phyloP scores from a whole-genome alignment of 2,329 filamentous ascomycete genomes.

The Exophiala spinifera region DNA sequence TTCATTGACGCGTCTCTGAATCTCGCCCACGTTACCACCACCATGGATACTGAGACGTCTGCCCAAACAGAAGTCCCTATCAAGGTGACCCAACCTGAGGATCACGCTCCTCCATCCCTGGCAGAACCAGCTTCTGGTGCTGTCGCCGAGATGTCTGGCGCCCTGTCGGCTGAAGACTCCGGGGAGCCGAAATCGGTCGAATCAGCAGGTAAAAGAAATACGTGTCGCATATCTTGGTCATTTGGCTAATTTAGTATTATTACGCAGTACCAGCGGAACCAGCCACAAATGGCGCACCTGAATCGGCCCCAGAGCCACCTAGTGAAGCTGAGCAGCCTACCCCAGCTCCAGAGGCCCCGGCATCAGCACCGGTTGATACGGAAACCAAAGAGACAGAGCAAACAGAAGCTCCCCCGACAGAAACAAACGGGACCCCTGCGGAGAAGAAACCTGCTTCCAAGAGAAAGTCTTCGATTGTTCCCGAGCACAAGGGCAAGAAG shows the following conservation, averaged over 20 bases:
- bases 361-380: conserved; percentile 19
- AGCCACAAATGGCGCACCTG: conserved; percentile 28
- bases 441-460: conserved; percentile 50
- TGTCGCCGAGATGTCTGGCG: conserved; percentile 27
- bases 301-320: conserved; percentile 28
- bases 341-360: conserved; percentile 25
- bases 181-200: conserved; percentile 33
- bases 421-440: conserved; percentile 50
- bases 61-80: conserved; percentile 23
- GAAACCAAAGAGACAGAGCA: conserved; percentile 26
- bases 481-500: conserved; percentile 72
- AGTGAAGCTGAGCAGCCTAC: conserved; percentile 33
- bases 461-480: conserved; percentile 69
- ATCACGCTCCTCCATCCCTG: conserved; percentile 24
- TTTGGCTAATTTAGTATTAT: no score
- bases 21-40: conserved; percentile 2
- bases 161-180: conserved; percentile 37
- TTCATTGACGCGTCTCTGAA: conserved; percentile 18
- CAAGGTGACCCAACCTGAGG: conserved; percentile 25
- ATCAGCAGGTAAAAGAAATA: conserved; percentile 28
- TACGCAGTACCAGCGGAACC: neutral
- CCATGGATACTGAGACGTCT: conserved; percentile 17
- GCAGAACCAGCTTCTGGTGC: conserved; percentile 27
- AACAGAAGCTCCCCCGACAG: conserved; percentile 37
- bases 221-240: neutral